Base-by-base conservation (phyloP, 2,329 filamentous ascomycete genomes). In the Aspergillus tanneri region DNA sequence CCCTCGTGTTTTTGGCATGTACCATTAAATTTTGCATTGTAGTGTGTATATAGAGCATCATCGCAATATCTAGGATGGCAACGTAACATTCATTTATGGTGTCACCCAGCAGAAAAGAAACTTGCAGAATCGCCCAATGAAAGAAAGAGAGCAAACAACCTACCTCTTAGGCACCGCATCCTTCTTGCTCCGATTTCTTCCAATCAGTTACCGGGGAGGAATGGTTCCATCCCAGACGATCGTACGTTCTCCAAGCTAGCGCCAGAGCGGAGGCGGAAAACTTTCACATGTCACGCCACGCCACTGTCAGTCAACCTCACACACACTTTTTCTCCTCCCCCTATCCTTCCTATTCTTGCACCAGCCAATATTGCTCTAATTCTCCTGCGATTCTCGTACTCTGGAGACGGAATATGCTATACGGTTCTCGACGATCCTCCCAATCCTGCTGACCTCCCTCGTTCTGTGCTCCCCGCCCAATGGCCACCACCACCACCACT, bases 201-300 rank as follows among this genome's bases (percentile, higher is more conserved):
- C n/a, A n/a, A n/a, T n/a, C n/a, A n/a, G n/a, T n/a, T n/a, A n/a
- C n/a, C n/a, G n/a, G 11, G 30, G 19, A 5, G 27, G 27, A 28
- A 28, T 28, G 7, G 6, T 14, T 6, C 14, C 7, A 34, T 34
- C 30, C 23, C 18, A 12, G 14, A 7, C 24, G 9, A 49, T 52
- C 46, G 47, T 49, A 52, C 49, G 46, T 41, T 52, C 36, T 35
- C 36, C 35, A 25, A 12, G n/a, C 28, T 47, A 39, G 46, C 18
- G 25, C 27, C 24, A 19, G 23, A 25, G 24, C 37, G 42, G 43
- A 52, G 49, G 46, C 44, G 53, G 51, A 52, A 46, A 51, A 28
- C 50, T 55, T 62, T 64, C 63, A 65, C 62, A 66, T 65, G 63
- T 65, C 63, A 65, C 54, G 63, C 64, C 63, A 65, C 54, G 63